Evolutionary conservation across 306 rosid species (phyloP), one percentile per base, ranked within the genome.

Genomic region (Cicer yamashitae): DNA sequence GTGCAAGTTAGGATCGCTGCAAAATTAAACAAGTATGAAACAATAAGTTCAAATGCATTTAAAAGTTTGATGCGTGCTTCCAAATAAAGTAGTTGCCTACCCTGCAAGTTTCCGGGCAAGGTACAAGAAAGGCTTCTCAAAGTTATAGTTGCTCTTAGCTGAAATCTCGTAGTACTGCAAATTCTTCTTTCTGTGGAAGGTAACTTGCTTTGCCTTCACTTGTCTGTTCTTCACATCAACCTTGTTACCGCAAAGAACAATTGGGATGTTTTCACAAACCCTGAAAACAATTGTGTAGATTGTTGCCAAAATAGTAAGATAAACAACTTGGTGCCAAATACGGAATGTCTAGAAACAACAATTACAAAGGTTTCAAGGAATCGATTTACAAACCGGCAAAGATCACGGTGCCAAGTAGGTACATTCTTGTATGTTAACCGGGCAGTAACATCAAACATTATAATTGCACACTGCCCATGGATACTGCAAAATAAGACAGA

Each of bases 31-130:
- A 53, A 1, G 9, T 17, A 13, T 3, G 60, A 58, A 15, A 53
- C n/a, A 10, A 38, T 46, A 15, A 78, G 64, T 34, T 13, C 1
- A 72, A 41, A 59, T 2, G 20, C 25, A 70, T 13, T 8, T 9
- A 6, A n/a, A 0, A 15, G 7, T 14, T 6, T 9, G 7, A 40
- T n/a, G 17, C 9, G 20, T 11, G 9, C n/a, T 12, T 22, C 15
- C 1, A 5, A 13, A 6, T 1, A 20, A 18, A 46, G 4, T 1
- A 52, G 4, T 11, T 22, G 45, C 73, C 15, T 82, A 91, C 97
- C 97, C 96, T 0, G 97, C 97, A 79, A 92, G 93, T 78, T 92
- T 92, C 86, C 97, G 82, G 66, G 96, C 96, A 25, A 92, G 93
- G 73, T 92, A 89, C 6, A 92, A 53, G 44, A 92, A 92, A 18